Evolutionary conservation across 106 monocot species (phyloP), one percentile per base, ranked within the genome.

Genomic region (Dendrobium chrysotoxum): DNA sequence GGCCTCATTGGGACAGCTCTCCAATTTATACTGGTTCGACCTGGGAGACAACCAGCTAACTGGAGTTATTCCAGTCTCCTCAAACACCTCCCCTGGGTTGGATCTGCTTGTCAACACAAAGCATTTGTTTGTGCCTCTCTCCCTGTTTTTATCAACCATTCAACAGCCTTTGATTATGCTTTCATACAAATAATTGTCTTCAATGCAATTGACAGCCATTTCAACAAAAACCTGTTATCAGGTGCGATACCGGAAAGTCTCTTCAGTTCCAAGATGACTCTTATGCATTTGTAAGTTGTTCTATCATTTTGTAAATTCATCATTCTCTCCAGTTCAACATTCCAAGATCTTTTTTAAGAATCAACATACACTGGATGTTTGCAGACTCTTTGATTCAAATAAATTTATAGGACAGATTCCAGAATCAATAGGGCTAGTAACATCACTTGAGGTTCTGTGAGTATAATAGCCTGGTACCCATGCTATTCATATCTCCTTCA

Each of bases 321-420:
- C 50, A 1, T 4, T 50, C 47, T 8, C 1, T 50, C 7, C 12
- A 50, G n/a, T 57, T 54, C n/a, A 17, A 31, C 39, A 31, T 40
- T 28, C 40, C 74, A 50, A 38, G n/a, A 31, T 30, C 71, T 38
- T 23, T 50, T 55, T 76, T 12, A 58, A 25, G 64, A 26, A 65
- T 8, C 26, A 65, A 50, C 11, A 13, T 50, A 26, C 64, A 65
- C 64, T 10, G 26, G 10, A 9, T 77, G 44, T 20, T 50, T 40
- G 45, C 81, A 93, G 93, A 73, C 85, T 93, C 72, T 80, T 93
- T 47, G 91, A 91, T 54, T 53, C 67, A 17, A 93, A 93, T 57
- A 26, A 78, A 16, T 76, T 94, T 30, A 84, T 58, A 53, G 94
- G 91, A 28, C 21, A 5, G 0, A 94, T 94, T 30, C 94, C 94